A percentile compares a stretch with the other conserved stretches of the same genome.
phyloP scores from a whole-genome alignment of 2,329 filamentous ascomycete genomes.

The Fusarium chlamydosporum region DNA sequence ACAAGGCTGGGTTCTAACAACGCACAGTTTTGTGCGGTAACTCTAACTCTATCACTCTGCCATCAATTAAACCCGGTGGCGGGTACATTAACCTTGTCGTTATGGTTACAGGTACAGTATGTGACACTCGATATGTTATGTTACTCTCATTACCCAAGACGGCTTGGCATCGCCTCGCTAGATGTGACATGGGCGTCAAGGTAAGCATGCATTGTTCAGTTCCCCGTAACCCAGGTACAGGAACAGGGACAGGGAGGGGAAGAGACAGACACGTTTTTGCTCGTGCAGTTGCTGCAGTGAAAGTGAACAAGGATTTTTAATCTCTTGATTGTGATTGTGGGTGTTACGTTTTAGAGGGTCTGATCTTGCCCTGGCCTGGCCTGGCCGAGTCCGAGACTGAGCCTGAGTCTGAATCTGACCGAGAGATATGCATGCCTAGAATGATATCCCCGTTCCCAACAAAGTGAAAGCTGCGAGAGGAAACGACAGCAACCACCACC shows the following conservation, averaged over 20 bases:
- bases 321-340: constrained; percentile 5
- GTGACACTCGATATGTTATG: constrained; percentile 3
- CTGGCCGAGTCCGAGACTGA: constrained; percentile 2
- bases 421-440: constrained; percentile 8
- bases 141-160: background rate
- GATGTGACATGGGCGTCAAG: constrained; percentile 6
- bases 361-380: constrained; percentile 1
- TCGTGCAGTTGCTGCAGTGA: constrained; percentile 5
- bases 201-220: background rate
- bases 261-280: constrained; percentile 4
- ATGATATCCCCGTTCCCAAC: constrained; percentile 11
- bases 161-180: constrained; percentile 26
- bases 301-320: background rate
- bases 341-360: constrained; percentile 6
- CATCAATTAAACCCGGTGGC: background rate
- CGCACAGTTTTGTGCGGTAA: background rate
- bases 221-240: constrained; percentile 4
- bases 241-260: background rate
- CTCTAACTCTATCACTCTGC: background rate
- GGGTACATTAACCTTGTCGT: background rate
- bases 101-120: constrained; percentile 19
- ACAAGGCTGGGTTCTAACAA: background rate
- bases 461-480: constrained; percentile 8
- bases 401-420: constrained; percentile 14
- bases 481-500: constrained; percentile 5